Conservation (phyloP, 305 asterid species). For the Plantago rigida region DNA sequence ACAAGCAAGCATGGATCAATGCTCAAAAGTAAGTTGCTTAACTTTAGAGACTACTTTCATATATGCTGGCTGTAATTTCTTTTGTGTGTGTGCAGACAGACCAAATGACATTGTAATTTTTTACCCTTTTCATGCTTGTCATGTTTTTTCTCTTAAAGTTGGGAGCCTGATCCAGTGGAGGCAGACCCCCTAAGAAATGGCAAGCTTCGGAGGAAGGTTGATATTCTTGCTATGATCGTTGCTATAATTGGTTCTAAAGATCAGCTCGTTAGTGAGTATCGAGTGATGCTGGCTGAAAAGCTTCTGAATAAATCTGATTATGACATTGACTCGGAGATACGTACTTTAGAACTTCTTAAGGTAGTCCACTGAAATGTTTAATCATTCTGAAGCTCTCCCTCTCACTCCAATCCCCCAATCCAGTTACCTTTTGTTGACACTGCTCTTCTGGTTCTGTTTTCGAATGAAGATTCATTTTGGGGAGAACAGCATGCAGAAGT, state of each 20-base stretch:
- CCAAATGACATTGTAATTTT: conserved; percentile 1
- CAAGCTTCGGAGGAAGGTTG: conserved; percentile 70
- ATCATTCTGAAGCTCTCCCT: conserved; percentile 21
- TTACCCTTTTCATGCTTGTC: background rate
- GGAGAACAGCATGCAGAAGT: conserved; percentile 91
- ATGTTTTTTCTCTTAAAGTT: conserved; percentile 37
- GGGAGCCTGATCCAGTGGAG: conserved; percentile 99
- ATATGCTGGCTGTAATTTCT: conserved; percentile 3
- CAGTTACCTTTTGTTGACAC: background rate
- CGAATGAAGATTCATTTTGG: conserved; percentile 86
- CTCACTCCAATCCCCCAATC: background rate
- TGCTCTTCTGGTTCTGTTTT: conserved; percentile 22
- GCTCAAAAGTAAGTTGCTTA: conserved; percentile 54
- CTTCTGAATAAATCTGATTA: conserved; percentile 87
- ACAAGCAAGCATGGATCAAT: conserved; percentile 90
- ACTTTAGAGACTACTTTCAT: background rate
- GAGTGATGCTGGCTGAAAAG: conserved; percentile 97
- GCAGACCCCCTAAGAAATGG: conserved; percentile 84
- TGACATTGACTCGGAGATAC: conserved; percentile 90
- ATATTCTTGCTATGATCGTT: conserved; percentile 89
- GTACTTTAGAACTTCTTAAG: conserved; percentile 91
- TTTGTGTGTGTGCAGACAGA: background rate
- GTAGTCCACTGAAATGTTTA: conserved; percentile 32
- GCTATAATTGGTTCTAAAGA: conserved; percentile 95
- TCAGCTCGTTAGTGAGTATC: conserved; percentile 91